phyloP scores from a whole-genome alignment of 208 protist species.

The Leptomonas pyrrhocoris region DNA sequence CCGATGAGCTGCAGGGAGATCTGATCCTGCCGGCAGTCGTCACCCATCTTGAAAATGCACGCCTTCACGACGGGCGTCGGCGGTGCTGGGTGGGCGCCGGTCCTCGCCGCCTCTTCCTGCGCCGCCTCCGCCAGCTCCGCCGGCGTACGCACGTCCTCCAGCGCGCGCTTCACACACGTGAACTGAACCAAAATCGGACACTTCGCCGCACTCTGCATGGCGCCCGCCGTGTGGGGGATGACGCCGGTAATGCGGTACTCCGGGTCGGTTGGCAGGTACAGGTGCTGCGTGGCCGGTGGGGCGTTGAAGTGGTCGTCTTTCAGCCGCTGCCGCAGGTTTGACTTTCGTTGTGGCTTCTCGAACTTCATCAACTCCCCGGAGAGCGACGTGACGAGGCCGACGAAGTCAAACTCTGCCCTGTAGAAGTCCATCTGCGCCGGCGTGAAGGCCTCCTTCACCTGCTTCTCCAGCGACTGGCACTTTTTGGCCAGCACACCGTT shows the following conservation, averaged over 20 bases:
- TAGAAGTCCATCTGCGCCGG: conserved; percentile 58
- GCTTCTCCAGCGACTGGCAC: conserved; percentile 45
- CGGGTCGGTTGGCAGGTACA: conserved; percentile 90
- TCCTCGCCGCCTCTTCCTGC: conserved; percentile 27
- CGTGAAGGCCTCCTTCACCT: conserved; percentile 48
- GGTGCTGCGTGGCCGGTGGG: conserved; percentile 40
- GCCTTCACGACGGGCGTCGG: conserved; percentile 56
- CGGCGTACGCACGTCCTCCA: conserved; percentile 47
- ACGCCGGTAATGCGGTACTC: conserved; percentile 75
- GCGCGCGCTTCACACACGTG: conserved; percentile 53
- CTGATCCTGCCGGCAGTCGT: conserved; percentile 95
- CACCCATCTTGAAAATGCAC: conserved; percentile 96
- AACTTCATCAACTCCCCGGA: conserved; percentile 83
- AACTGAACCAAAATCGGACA: conserved; percentile 93
- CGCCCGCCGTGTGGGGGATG: conserved; percentile 70
- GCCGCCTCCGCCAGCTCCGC: conserved; percentile 15
- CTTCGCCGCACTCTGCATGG: conserved; percentile 92
- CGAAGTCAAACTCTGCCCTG: conserved; percentile 79
- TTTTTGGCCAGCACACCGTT: conserved; percentile 43
- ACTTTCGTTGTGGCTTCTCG: conserved; percentile 80
- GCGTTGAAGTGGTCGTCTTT: conserved; percentile 68
- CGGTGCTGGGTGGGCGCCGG: background rate
- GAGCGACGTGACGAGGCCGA: conserved; percentile 70
- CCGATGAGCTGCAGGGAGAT: conserved; percentile 93
- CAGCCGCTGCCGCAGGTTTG: conserved; percentile 71